These are phyloP conservation scores for Melampsora americana DNA, from an alignment of 1,284 basidiomycete species.

Conservation along the genomic window DNA sequence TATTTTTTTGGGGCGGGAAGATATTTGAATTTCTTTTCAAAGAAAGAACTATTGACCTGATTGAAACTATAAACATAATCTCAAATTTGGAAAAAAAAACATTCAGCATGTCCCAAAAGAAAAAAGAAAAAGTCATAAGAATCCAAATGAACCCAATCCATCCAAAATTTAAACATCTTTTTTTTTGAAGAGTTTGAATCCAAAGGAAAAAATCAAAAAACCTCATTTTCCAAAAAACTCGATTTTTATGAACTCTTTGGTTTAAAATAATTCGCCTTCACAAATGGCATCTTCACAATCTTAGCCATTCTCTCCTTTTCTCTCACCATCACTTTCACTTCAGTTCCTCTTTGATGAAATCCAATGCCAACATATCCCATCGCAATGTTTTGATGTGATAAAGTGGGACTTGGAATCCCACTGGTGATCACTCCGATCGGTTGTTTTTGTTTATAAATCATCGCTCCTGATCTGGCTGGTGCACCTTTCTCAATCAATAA, in stretches of 20 bases:
- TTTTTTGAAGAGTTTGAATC: too few relatives aligned
- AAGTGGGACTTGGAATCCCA: conserved; percentile 88
- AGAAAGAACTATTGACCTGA: not conserved
- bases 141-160: not conserved
- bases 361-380: conserved; percentile 84
- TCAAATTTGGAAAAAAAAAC: not conserved
- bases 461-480: conserved; percentile 66
- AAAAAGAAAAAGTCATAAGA: not conserved
- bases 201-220: too few relatives aligned
- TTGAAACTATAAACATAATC: not conserved
- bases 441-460: conserved; percentile 42
- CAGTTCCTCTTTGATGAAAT: conserved; percentile 85
- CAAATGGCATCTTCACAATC: conserved; percentile 72
- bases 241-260: not conserved
- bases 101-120: not conserved
- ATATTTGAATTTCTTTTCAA: too few relatives aligned
- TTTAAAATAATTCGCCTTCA: conserved; percentile 62
- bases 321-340: conserved; percentile 72
- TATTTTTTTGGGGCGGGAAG: too few relatives aligned
- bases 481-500: conserved; percentile 72
- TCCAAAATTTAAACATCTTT: not conserved
- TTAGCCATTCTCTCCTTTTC: conserved; percentile 68
- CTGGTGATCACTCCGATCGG: conserved; percentile 72
- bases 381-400: conserved; percentile 79
- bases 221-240: too few relatives aligned